Evolutionary conservation across 176 grass and related monocot species (phyloP).

Genomic region (Neostapfia colusana): DNA sequence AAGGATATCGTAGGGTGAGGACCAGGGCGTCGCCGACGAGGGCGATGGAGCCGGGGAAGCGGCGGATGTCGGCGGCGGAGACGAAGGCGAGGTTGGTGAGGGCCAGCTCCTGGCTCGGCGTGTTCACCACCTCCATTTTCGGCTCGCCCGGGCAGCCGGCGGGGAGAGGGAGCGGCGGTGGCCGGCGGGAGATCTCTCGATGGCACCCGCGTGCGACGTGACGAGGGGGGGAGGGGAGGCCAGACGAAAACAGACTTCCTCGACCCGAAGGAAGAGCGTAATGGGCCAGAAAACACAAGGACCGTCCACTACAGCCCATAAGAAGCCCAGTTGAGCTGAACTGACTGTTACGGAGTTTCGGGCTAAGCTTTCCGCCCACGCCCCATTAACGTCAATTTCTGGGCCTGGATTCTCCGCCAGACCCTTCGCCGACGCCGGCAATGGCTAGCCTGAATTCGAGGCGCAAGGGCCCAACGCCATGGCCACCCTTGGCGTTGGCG

Average conservation of each 20-base stretch:
- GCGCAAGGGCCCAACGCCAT: too few species aligned
- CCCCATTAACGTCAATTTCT: too few species aligned
- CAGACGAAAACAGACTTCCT: neutral
- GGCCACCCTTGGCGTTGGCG: too few species aligned
- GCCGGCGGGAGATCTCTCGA: neutral
- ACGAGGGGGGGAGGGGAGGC: neutral
- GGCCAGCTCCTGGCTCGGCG: constrained; percentile 63
- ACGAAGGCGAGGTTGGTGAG: constrained; percentile 66
- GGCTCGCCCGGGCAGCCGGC: neutral
- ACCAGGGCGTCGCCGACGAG: constrained; percentile 56
- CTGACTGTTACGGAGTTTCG: too few species aligned
- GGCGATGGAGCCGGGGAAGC: constrained; percentile 40
- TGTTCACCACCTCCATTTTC: constrained; percentile 49
- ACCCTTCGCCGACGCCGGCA: too few species aligned
- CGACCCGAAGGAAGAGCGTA: neutral
- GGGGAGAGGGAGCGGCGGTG: neutral
- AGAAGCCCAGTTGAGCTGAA: neutral
- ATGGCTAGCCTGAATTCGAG: too few species aligned
- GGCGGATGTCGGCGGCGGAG: constrained; percentile 38
- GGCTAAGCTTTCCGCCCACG: too few species aligned
- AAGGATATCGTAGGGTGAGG: constrained; percentile 71
- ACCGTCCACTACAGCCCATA: neutral
- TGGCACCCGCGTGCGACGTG: neutral
- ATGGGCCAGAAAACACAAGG: neutral
- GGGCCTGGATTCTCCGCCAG: too few species aligned